These are phyloP conservation scores for Colletotrichum agaves DNA, from an alignment of 2,329 filamentous ascomycete genomes.

Conservation along the genomic window DNA sequence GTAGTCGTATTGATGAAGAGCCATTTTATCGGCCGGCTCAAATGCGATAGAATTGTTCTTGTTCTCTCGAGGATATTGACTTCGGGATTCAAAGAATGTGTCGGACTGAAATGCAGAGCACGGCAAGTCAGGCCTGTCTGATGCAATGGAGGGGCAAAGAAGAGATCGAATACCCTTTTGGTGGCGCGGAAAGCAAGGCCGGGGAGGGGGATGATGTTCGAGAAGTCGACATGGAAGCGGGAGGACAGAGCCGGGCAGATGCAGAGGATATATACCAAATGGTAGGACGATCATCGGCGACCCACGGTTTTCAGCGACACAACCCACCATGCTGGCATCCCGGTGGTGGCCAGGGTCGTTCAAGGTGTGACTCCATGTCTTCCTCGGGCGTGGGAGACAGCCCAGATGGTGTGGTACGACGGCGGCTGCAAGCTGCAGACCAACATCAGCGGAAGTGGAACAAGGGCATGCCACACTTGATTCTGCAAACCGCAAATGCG, in stretches of 20 bases:
- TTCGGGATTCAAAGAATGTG: not conserved
- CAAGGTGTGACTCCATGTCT: not conserved
- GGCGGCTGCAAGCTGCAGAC: slow-evolving; percentile 9
- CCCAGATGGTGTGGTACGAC: not conserved
- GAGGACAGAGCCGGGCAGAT: not conserved
- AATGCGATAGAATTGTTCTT: not conserved
- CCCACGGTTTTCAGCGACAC: not conserved
- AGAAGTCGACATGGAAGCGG: slow-evolving; percentile 28
- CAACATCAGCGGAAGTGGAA: slow-evolving; percentile 19
- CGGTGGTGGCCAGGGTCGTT: slow-evolving; percentile 1
- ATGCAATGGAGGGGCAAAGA: not conserved
- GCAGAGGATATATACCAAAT: slow-evolving; percentile 31
- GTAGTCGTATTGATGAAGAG: slow-evolving; percentile 67
- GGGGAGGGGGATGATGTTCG: slow-evolving; percentile 22
- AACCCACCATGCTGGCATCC: slow-evolving; percentile 1
- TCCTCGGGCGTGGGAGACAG: slow-evolving; percentile 11
- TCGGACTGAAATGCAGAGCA: not conserved
- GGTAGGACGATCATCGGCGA: not conserved
- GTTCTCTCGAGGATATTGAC: not conserved
- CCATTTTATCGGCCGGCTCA: slow-evolving; percentile 19
- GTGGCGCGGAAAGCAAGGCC: slow-evolving; percentile 26
- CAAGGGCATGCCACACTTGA: slow-evolving; percentile 15
- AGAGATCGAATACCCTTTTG: slow-evolving; percentile 19
- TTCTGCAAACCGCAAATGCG: slow-evolving; percentile 26
- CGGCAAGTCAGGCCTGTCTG: not conserved